phyloP scores from a whole-genome alignment of 805 yeast genomes.

The Schwanniomyces sp. region DNA sequence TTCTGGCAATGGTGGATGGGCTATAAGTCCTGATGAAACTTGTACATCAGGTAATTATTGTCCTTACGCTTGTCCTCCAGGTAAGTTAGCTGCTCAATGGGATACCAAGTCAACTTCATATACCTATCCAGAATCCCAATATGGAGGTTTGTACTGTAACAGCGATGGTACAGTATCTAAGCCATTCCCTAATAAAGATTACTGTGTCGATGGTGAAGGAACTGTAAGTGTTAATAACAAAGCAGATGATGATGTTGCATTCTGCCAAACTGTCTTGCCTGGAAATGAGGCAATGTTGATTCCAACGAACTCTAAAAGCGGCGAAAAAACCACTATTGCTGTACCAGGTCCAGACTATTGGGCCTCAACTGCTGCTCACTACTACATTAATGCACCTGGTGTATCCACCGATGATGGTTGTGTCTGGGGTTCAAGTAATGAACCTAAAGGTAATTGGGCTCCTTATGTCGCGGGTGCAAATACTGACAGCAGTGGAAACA shows the following conservation, averaged over 20 bases:
- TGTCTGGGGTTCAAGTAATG: conserved; percentile 71
- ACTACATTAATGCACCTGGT: conserved; percentile 83
- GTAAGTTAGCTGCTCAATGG: conserved; percentile 87
- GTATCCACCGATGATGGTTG: conserved; percentile 74
- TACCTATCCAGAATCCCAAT: conserved; percentile 71
- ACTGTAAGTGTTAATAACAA: conserved; percentile 64
- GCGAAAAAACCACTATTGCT: conserved; percentile 56
- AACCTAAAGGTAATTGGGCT: conserved; percentile 87
- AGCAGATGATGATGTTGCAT: conserved; percentile 63
- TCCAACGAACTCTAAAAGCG: conserved; percentile 67
- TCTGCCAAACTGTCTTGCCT: conserved; percentile 91
- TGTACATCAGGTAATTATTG: conserved; percentile 82
- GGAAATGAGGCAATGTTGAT: conserved; percentile 94
- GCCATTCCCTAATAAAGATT: conserved; percentile 55
- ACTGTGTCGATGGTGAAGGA: conserved; percentile 78
- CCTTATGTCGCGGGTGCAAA: conserved; percentile 94
- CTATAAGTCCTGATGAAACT: conserved; percentile 69
- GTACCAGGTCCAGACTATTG: conserved; percentile 85
- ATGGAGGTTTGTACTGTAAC: conserved; percentile 84
- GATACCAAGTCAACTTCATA: conserved; percentile 73
- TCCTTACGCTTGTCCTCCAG: conserved; percentile 91
- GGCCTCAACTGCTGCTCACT: conserved; percentile 86
- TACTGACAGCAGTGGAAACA: conserved; percentile 65
- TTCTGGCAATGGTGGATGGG: conserved; percentile 80
- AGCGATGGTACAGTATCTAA: conserved; percentile 64